Base-by-base conservation (phyloP, 2,329 filamentous ascomycete species). In the Pleomassaria siparia region DNA sequence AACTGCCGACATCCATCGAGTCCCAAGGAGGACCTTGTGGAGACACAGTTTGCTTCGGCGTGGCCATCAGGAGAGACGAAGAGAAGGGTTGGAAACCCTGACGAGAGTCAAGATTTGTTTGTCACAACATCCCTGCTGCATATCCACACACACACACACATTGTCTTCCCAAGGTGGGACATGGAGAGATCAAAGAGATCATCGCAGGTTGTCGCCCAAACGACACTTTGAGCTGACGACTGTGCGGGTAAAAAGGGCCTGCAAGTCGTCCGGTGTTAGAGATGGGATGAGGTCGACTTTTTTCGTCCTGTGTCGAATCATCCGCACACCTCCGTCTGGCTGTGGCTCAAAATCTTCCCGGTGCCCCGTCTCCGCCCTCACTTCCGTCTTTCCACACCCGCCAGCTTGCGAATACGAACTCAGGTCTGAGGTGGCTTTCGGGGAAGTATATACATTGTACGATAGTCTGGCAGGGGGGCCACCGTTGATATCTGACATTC, bases 1-100 rank as follows among this genome's bases (percentile, higher is more conserved):
- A 46, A 45, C 16, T 54, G 42, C 51, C 51, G 45, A 36, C 43
- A 49, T 46, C 15, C n/a, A n/a, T n/a, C n/a, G n/a, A n/a, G n/a
- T n/a, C 40, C 40, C 42, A 28, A 24, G 35, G 47, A 43, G 37
- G 43, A 43, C 28, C n/a, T 22, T 16, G 30, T 32, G 42, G 42
- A 28, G 16, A 35, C 16, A 26, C 29, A 11, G 29, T n/a, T 35
- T 18, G 12, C 12, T 6, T 18, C 32, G 32, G n/a, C 15, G 9
- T 35, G 32, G 11, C n/a, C 12, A 18, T 35, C 32, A 35, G 32
- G n/a, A 37, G 18, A 37, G 9, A 13, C 21, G 13, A 13, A 35
- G 32, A 18, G 12, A 35, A 11, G 16, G 15, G 4, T 35, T 3
- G 20, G 5, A 35, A 16, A n/a, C 7, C 9, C 29, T 5, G 13